These are phyloP conservation scores for Elongisporangium anandrum DNA, from an alignment of 352 stramenopile genomes.

Conservation along the genomic window DNA sequence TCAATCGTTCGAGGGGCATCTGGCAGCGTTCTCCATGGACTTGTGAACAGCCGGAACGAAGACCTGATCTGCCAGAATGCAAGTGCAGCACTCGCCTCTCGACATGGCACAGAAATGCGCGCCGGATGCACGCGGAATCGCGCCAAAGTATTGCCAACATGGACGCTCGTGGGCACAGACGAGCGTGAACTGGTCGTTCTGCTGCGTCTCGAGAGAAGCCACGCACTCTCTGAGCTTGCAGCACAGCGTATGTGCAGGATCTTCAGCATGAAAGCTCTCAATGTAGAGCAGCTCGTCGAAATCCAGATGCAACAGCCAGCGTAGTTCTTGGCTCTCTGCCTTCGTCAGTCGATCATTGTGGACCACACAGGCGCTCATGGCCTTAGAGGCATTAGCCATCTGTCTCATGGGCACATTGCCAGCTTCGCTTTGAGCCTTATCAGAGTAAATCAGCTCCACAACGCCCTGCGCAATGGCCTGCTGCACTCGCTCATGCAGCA, in stretches of 20 bases:
- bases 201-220: constrained; percentile 1
- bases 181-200: constrained; percentile 26
- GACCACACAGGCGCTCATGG: constrained; percentile 16
- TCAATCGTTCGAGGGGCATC: constrained; percentile 28
- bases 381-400: constrained; percentile 28
- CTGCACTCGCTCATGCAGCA: constrained; percentile 3
- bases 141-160: constrained; percentile 24
- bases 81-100: constrained; percentile 10
- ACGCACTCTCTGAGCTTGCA: constrained; percentile 1
- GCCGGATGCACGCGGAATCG: constrained; percentile 23
- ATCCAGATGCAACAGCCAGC: constrained; percentile 36
- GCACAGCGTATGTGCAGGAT: background rate
- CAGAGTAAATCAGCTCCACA: background rate
- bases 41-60: constrained; percentile 28
- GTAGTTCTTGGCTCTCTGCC: constrained; percentile 4
- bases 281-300: constrained; percentile 34
- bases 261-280: constrained; percentile 7
- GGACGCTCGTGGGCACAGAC: constrained; percentile 10
- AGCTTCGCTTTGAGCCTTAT: background rate
- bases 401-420: constrained; percentile 21
- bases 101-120: constrained; percentile 13
- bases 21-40: constrained; percentile 7
- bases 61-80: constrained; percentile 22
- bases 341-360: constrained; percentile 2
- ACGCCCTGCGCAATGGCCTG: constrained; percentile 1